These are phyloP conservation scores for Tricladium varicosporioides DNA, from an alignment of 2,329 filamentous ascomycete species.

Conservation along the genomic window DNA sequence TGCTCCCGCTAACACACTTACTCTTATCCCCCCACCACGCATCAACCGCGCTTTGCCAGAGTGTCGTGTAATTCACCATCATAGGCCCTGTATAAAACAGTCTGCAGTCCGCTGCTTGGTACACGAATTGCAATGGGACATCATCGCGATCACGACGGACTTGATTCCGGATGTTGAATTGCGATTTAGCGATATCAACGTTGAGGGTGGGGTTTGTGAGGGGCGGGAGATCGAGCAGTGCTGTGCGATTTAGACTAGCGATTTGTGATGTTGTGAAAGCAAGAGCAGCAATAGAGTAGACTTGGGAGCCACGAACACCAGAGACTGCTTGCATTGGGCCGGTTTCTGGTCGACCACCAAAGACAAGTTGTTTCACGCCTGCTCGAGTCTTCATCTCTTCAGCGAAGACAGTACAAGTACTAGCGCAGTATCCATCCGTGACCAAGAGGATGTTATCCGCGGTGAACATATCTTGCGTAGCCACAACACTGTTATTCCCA, in stretches of 20 bases:
- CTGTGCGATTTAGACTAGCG: not conserved
- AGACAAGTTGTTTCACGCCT: slow-evolving; percentile 48
- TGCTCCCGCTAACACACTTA: slow-evolving; percentile 1
- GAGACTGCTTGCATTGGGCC: slow-evolving; percentile 53
- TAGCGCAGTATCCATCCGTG: slow-evolving; percentile 56
- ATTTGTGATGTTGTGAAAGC: not conserved
- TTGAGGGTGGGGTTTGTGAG: not conserved
- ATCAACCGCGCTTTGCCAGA: slow-evolving; percentile 45
- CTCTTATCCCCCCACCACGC: slow-evolving; percentile 36
- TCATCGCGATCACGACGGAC: slow-evolving; percentile 30
- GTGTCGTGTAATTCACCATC: slow-evolving; percentile 42
- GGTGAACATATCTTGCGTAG: not conserved
- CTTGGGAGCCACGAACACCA: slow-evolving; percentile 50
- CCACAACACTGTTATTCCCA: not conserved
- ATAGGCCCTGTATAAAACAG: slow-evolving; percentile 55
- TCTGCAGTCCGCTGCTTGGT: slow-evolving; percentile 57
- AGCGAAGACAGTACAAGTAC: slow-evolving; percentile 54
- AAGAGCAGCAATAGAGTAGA: slow-evolving; percentile 13
- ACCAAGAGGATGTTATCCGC: slow-evolving; percentile 29
- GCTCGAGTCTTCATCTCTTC: slow-evolving; percentile 48
- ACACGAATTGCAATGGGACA: slow-evolving; percentile 54
- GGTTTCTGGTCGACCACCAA: slow-evolving; percentile 47
- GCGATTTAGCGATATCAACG: not conserved
- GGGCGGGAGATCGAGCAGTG: not conserved
- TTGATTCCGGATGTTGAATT: slow-evolving; percentile 40